Conservation (phyloP, 2,329 filamentous ascomycete species). For the Aspergillus terreus region DNA sequence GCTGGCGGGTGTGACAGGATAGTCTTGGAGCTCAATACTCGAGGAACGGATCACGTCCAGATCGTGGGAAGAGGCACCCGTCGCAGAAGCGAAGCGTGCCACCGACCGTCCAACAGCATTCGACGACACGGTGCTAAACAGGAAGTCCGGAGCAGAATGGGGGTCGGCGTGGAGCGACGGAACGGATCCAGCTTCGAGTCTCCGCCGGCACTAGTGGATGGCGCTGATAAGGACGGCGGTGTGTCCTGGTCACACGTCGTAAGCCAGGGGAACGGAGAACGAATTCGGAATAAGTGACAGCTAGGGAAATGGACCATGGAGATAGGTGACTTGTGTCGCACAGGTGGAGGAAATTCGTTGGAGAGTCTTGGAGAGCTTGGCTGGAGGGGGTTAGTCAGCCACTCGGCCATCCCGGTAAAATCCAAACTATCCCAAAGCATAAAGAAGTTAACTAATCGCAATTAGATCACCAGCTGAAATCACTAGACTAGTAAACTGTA, state of each 20-base stretch:
- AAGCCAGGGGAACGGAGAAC: too few species aligned
- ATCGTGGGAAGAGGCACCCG: slow-evolving; percentile 18
- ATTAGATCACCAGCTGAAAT: slow-evolving; percentile 19
- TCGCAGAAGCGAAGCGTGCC: slow-evolving; percentile 26
- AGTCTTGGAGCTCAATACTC: slow-evolving; percentile 33
- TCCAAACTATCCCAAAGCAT: too few species aligned
- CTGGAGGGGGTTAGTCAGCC: too few species aligned
- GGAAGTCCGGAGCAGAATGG: slow-evolving; percentile 2
- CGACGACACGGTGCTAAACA: slow-evolving; percentile 21
- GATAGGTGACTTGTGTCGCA: too few species aligned
- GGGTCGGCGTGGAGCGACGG: slow-evolving; percentile 4
- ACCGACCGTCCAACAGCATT: slow-evolving; percentile 20
- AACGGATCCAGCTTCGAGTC: neutral
- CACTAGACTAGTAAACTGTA: slow-evolving; percentile 2
- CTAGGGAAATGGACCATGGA: too few species aligned
- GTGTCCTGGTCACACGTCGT: too few species aligned
- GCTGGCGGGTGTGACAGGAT: slow-evolving; percentile 11
- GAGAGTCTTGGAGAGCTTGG: too few species aligned
- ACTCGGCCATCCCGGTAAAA: too few species aligned
- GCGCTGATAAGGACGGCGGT: neutral
- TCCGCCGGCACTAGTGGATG: neutral
- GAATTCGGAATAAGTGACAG: too few species aligned
- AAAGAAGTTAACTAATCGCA: neutral
- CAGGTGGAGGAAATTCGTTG: too few species aligned
- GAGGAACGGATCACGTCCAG: slow-evolving; percentile 13